phyloP scores from a whole-genome alignment of 805 yeast genomes.

The Saccharomycopsis schoenii region DNA sequence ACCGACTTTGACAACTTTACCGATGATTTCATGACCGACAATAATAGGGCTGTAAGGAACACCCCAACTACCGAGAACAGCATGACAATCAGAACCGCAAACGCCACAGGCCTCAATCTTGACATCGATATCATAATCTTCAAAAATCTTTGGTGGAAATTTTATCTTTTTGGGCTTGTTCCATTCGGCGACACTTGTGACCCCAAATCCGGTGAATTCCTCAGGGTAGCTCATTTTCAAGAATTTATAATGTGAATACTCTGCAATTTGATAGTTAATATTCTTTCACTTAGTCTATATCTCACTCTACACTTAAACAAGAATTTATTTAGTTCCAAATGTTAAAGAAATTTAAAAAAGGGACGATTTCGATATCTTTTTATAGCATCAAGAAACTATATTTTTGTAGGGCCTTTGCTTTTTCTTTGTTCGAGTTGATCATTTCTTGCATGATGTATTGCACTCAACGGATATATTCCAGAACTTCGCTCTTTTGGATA shows the following conservation, averaged over 20 bases:
- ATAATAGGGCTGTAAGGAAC: constrained; percentile 28
- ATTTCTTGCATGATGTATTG: too few relatives aligned
- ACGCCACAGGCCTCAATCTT: constrained; percentile 53
- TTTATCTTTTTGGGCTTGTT: constrained; percentile 41
- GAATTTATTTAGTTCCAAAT: too few relatives aligned
- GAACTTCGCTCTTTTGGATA: too few relatives aligned
- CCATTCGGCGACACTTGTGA: constrained; percentile 42
- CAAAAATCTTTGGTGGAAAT: constrained; percentile 39
- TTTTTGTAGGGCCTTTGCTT: neutral
- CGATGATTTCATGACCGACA: constrained; percentile 57
- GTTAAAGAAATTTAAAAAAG: too few relatives aligned
- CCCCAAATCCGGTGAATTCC: constrained; percentile 31
- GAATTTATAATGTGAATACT: too few relatives aligned
- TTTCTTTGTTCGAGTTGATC: neutral
- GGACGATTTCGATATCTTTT: too few relatives aligned
- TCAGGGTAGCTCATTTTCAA: neutral
- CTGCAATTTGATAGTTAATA: neutral
- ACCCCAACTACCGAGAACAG: constrained; percentile 42
- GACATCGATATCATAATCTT: constrained; percentile 40
- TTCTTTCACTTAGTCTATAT: neutral
- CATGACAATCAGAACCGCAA: constrained; percentile 54
- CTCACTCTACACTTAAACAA: too few relatives aligned
- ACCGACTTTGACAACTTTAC: constrained; percentile 51
- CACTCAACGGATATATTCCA: too few relatives aligned
- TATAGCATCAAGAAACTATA: neutral